Base-by-base conservation (phyloP, 2,329 filamentous ascomycete species). In the Lecanicillium sp. region DNA sequence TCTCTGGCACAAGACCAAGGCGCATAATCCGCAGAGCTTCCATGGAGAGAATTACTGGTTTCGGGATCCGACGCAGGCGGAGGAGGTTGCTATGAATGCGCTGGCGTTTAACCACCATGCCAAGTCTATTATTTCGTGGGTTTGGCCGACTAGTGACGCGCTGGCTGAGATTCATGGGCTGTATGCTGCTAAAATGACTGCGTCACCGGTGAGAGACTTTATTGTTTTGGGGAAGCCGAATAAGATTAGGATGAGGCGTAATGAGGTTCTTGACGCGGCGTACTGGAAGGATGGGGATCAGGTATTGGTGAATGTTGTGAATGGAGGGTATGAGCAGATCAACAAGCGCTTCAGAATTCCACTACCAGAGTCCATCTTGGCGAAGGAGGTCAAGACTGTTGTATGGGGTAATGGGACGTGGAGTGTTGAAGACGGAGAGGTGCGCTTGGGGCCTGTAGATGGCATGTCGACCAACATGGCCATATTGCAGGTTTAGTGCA, bases 11-110 rank as follows among this genome's bases (percentile, higher is more conserved):
- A 63, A 63, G 43, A 64, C 62, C 5, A 64, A 65, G 41, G 54
- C 62, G 36, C 59, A 65, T 44, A 66, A 64, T 35, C 66, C 67
- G 29, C 68, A 73, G 54, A 60, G 58, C 39, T 70, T 71, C 51
- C 56, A 64, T 40, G 66, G 66, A 32, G 62, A 71, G 48, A 59
- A 56, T 14, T 71, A 70, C 51, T 71, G 68, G 67, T 36, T 48
- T n/a, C 55, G 67, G 9, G 62, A 68, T 41, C 68, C 68, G 8
- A 66, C 60, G 2, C 44, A 54, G 3, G 58, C 51, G 9, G 68
- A 72, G 52, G 57, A 57, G 19, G 58, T 60, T 40, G 67, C 55
- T 15, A 71, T 70, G 67, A 60, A 58, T 37, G 48, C 60, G 16
- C 51, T 71, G 12, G 64, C 62, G 1, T 56, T 72, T 30, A 65